Conservation (phyloP, 1,139 yeast species). For the Neolecta irregularis region DNA sequence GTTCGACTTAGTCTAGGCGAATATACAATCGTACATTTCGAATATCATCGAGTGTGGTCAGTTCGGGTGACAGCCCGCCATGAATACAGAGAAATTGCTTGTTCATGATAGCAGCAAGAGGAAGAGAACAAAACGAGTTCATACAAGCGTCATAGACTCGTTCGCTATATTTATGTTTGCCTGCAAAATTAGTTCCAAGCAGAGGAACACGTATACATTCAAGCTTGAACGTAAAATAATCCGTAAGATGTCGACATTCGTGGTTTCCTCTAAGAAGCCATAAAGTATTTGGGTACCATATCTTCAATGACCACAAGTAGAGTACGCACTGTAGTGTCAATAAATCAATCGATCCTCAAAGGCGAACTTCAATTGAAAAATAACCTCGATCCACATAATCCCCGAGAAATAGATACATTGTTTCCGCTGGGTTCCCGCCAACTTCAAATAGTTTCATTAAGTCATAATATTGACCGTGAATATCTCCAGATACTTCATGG, state of each 20-base stretch:
- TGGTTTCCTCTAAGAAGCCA: conserved; percentile 89
- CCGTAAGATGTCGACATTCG: conserved; percentile 87
- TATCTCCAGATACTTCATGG: conserved; percentile 59
- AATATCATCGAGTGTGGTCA: conserved; percentile 56
- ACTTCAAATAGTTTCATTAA: conserved; percentile 83
- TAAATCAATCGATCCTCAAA: not conserved
- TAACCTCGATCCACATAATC: conserved; percentile 95
- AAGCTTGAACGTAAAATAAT: conserved; percentile 79
- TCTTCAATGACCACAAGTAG: conserved; percentile 64
- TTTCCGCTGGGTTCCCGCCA: conserved; percentile 68
- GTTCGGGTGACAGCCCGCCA: conserved; percentile 89
- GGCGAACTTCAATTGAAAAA: conserved; percentile 51
- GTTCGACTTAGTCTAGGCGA: conserved; percentile 20
- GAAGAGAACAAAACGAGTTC: conserved; percentile 70
- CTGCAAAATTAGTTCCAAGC: not conserved
- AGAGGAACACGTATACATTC: conserved; percentile 38
- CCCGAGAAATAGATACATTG: conserved; percentile 75
- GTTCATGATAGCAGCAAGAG: conserved; percentile 88
- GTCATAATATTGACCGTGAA: conserved; percentile 91
- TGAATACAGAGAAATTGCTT: conserved; percentile 92
- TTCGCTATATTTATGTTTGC: conserved; percentile 56
- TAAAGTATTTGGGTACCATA: conserved; percentile 59
- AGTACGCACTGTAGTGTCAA: conserved; percentile 37
- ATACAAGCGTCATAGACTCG: conserved; percentile 61
- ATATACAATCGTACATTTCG: conserved; percentile 1